A percentile compares a stretch with the other conserved stretches of the same genome.
These are phyloP conservation scores for Pseudogymnoascus sp. DNA, from an alignment of 2,329 filamentous ascomycete species.

Conservation along the genomic window DNA sequence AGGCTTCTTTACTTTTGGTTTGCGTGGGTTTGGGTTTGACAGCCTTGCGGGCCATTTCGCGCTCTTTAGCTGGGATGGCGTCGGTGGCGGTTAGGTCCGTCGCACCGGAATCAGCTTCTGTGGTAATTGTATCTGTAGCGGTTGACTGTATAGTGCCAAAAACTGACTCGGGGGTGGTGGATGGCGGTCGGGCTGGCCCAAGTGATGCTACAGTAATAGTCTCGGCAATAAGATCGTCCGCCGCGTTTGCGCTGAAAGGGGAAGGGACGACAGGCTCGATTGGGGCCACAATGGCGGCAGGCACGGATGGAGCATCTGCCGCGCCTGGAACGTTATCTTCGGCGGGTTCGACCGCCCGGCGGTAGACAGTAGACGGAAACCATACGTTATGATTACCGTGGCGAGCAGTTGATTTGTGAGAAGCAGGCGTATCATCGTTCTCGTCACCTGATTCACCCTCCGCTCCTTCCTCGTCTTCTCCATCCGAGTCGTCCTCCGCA, in stretches of 20 bases:
- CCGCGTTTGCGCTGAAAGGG: neutral
- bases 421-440: neutral
- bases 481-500: neutral
- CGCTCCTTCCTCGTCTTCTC: neutral
- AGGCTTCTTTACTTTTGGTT: neutral
- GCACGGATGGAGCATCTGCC: neutral
- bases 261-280: neutral
- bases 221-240: neutral
- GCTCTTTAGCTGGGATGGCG: neutral
- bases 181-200: neutral
- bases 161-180: neutral
- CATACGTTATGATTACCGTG: neutral
- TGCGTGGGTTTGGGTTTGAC: neutral
- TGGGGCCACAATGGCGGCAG: neutral
- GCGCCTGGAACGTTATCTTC: neutral
- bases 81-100: neutral
- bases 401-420: neutral
- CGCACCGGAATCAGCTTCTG: neutral
- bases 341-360: neutral
- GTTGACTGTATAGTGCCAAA: neutral
- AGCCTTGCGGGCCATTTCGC: neutral
- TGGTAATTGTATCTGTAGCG: neutral
- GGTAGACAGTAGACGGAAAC: neutral
- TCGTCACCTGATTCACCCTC: neutral
- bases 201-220: neutral